A percentile compares a stretch with the other conserved stretches of the same genome.
Evolutionary conservation across 495 filamentous ascomycete species (phyloP).

Genomic region (Penicillium robsamsonii): DNA sequence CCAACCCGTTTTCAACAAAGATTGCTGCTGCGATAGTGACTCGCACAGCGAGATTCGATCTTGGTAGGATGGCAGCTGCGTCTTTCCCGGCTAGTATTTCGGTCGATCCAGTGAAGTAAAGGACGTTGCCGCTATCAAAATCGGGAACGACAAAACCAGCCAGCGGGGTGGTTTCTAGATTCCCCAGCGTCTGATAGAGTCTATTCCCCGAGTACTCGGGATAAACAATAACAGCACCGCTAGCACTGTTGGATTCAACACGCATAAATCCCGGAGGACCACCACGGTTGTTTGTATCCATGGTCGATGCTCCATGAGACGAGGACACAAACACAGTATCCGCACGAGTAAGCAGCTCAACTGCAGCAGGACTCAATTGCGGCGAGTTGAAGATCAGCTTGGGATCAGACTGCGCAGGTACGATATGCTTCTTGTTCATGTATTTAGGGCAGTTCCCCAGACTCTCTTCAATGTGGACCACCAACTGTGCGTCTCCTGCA

Average conservation of each 20-base stretch:
- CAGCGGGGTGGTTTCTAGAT: conserved; percentile 61
- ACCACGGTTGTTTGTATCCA: conserved; percentile 86
- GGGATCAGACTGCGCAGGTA: conserved; percentile 51
- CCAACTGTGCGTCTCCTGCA: conserved; percentile 57
- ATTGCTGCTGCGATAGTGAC: conserved; percentile 58
- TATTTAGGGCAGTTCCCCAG: conserved; percentile 84
- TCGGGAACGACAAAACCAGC: conserved; percentile 69
- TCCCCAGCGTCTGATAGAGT: conserved; percentile 78
- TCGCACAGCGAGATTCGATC: conserved; percentile 68
- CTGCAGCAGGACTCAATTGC: conserved; percentile 44
- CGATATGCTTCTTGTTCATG: conserved; percentile 66
- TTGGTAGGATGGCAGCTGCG: conserved; percentile 59
- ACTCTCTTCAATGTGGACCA: conserved; percentile 64
- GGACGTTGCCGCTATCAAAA: conserved; percentile 64
- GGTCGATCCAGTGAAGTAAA: conserved; percentile 67
- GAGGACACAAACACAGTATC: conserved; percentile 78
- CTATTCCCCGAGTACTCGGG: conserved; percentile 82
- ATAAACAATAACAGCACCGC: conserved; percentile 58
- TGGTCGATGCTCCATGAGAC: conserved; percentile 56
- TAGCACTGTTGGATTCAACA: conserved; percentile 49
- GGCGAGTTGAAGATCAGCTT: conserved; percentile 48
- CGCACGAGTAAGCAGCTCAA: conserved; percentile 59
- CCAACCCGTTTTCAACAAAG: conserved; percentile 60
- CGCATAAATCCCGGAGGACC: conserved; percentile 73
- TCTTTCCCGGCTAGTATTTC: conserved; percentile 61